Evolutionary conservation across 2,329 filamentous ascomycete species (phyloP).

Genomic region (Allantophomopsis cytisporea): DNA sequence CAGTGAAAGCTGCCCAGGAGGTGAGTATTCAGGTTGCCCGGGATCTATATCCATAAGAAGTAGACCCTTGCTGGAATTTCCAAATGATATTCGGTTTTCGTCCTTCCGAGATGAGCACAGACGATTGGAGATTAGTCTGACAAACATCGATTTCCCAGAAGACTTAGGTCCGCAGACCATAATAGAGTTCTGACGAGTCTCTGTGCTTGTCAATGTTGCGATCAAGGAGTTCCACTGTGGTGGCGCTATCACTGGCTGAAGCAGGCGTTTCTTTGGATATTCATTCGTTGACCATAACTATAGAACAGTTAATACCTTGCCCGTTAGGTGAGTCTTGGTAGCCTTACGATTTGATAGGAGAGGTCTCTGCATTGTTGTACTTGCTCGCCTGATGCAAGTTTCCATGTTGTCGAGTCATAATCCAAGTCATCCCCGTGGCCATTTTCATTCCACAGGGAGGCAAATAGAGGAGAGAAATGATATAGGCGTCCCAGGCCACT

Average conservation of each 20-base stretch:
- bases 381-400: background rate
- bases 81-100: background rate
- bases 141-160: conserved; percentile 66
- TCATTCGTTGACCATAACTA: conserved; percentile 41
- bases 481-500: conserved; percentile 37
- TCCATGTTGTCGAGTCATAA: conserved; percentile 12
- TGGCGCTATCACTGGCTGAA: conserved; percentile 42
- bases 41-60: conserved; percentile 62
- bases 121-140: conserved; percentile 50
- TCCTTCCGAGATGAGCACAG: conserved; percentile 25
- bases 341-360: conserved; percentile 37
- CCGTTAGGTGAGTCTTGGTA: conserved; percentile 1
- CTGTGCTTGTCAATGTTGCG: conserved; percentile 11
- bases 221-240: conserved; percentile 42
- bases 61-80: conserved; percentile 15
- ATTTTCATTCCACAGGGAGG: conserved; percentile 47
- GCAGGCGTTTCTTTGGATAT: conserved; percentile 29
- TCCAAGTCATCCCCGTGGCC: conserved; percentile 8
- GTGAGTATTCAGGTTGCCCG: conserved; percentile 62
- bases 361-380: conserved; percentile 7
- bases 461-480: conserved; percentile 51
- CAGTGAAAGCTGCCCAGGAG: conserved; percentile 57
- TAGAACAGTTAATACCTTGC: conserved; percentile 10
- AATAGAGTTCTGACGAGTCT: conserved; percentile 23
- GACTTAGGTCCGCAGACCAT: conserved; percentile 59